These are phyloP conservation scores for Coniochaeta sp. DNA, from an alignment of 2,329 filamentous ascomycete genomes.

Conservation along the genomic window DNA sequence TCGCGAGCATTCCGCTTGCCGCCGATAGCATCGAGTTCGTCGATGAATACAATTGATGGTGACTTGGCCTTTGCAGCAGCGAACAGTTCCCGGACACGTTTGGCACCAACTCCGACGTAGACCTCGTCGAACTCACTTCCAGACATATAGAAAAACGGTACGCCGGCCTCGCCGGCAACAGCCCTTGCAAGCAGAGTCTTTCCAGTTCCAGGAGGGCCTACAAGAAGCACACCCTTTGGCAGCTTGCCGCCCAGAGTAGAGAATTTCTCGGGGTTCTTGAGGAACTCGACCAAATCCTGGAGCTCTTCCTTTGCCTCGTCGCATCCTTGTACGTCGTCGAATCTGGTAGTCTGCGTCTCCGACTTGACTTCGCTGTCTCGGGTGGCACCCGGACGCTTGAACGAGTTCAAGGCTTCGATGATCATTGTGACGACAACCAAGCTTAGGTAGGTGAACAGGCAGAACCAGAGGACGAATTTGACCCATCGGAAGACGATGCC, in stretches of 20 bases:
- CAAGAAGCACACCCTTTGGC: constrained; percentile 90
- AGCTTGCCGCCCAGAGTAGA: constrained; percentile 91
- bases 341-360: constrained; percentile 84
- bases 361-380: constrained; percentile 81
- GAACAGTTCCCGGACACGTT: constrained; percentile 70
- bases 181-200: constrained; percentile 94
- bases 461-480: constrained; percentile 76
- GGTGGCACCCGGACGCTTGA: constrained; percentile 68
- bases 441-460: constrained; percentile 69
- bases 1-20: constrained; percentile 89
- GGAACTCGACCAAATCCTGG: constrained; percentile 91
- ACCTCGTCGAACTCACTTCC: constrained; percentile 98
- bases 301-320: constrained; percentile 98
- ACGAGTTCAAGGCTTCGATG: constrained; percentile 70
- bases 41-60: constrained; percentile 67
- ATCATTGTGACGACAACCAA: constrained; percentile 74
- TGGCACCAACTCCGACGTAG: constrained; percentile 73
- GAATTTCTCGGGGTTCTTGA: constrained; percentile 89
- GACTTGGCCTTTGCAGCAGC: constrained; percentile 25
- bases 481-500: constrained; percentile 82
- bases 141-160: constrained; percentile 99
- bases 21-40: constrained; percentile 88
- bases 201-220: constrained; percentile 93
- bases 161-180: constrained; percentile 91
- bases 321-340: constrained; percentile 91